Conservation (phyloP, 768 basidiomycete genomes). For the Podaxis rugospora region DNA sequence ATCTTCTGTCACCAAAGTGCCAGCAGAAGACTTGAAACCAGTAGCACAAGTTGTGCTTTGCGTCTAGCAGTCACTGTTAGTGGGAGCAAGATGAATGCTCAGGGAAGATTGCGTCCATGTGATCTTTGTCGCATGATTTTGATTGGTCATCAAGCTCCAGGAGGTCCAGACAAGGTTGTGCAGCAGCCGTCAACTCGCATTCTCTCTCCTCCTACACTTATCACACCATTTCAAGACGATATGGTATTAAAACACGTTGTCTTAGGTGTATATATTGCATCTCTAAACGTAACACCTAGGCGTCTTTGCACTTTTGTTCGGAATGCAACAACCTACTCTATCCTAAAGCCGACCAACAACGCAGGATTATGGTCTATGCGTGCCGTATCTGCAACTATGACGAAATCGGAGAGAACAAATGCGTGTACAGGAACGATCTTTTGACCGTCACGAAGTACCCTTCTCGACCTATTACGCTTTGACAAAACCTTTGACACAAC, state of each 20-base stretch:
- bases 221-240: background rate
- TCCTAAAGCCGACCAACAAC: constrained; percentile 84
- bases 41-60: background rate
- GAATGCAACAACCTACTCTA: constrained; percentile 96
- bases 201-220: background rate
- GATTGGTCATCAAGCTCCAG: background rate
- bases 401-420: constrained; percentile 81
- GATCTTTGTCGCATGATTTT: no score
- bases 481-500: constrained; percentile 3
- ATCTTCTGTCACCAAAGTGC: background rate
- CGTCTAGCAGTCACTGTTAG: background rate
- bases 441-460: constrained; percentile 87
- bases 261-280: background rate
- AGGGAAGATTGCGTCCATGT: no score
- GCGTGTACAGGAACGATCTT: constrained; percentile 92
- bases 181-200: background rate
- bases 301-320: constrained; percentile 85
- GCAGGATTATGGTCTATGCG: constrained; percentile 83
- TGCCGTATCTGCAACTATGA: constrained; percentile 89
- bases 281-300: constrained; percentile 33
- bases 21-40: background rate
- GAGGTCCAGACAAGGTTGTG: background rate
- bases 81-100: no score
- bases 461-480: constrained; percentile 16
- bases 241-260: background rate